Conservation (phyloP, 2,329 filamentous ascomycete genomes). For the Colletotrichum spaethianum region DNA sequence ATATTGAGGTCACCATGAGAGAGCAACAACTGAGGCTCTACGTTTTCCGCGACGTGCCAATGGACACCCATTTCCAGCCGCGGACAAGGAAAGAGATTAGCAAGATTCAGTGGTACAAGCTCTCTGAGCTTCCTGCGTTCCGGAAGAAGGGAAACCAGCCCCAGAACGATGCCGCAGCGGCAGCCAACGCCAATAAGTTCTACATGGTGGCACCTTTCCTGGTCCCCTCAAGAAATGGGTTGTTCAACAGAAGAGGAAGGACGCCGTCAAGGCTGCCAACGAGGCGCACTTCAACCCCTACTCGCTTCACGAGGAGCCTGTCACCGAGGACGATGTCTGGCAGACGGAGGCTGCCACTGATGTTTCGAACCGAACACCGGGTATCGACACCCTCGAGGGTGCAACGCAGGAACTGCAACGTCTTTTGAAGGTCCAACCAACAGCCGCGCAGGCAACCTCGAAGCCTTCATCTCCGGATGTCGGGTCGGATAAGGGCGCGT, state of each 20-base stretch:
- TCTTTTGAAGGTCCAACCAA: slow-evolving; percentile 69
- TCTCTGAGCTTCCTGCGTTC: slow-evolving; percentile 88
- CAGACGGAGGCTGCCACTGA: slow-evolving; percentile 54
- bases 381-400: slow-evolving; percentile 63
- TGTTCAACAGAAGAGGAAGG: slow-evolving; percentile 83
- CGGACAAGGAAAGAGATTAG: slow-evolving; percentile 97
- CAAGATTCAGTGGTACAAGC: slow-evolving; percentile 94
- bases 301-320: slow-evolving; percentile 67
- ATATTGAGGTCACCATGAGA: slow-evolving; percentile 89
- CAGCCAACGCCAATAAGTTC: slow-evolving; percentile 85
- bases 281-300: slow-evolving; percentile 58
- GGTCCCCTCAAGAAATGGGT: slow-evolving; percentile 92
- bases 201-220: slow-evolving; percentile 99
- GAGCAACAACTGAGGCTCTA: slow-evolving; percentile 95
- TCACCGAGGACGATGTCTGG: slow-evolving; percentile 74
- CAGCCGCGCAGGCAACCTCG: slow-evolving; percentile 65
- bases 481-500: slow-evolving; percentile 62
- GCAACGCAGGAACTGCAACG: slow-evolving; percentile 68
- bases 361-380: slow-evolving; percentile 51
- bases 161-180: slow-evolving; percentile 68
- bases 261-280: slow-evolving; percentile 63
- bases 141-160: slow-evolving; percentile 74
- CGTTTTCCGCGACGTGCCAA: slow-evolving; percentile 89
- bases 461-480: slow-evolving; percentile 44
- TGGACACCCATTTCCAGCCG: slow-evolving; percentile 89